These are phyloP conservation scores for Vitis amurensis DNA, from an alignment of 164 flowering plant species.

Conservation along the genomic window DNA sequence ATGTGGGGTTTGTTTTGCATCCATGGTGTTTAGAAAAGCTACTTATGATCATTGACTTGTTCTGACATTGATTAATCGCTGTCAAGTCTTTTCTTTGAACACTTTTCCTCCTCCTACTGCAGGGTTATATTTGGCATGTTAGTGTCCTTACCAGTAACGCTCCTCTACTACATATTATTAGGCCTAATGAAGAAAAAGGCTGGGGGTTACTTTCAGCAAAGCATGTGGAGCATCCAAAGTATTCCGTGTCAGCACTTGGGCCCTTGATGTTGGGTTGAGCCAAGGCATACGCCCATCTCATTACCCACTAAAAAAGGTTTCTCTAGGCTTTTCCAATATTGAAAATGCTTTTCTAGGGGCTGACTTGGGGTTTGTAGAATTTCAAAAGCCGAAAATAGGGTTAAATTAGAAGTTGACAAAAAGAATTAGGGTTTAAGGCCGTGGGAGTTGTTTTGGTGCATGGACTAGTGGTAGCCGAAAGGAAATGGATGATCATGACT, in stretches of 20 bases:
- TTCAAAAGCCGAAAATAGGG: background rate
- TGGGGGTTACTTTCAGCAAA: constrained; percentile 4
- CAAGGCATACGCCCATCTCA: background rate
- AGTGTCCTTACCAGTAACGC: constrained; percentile 64
- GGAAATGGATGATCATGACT: constrained; percentile 24
- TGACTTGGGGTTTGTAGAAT: background rate
- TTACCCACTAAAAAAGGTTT: background rate
- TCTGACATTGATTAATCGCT: background rate
- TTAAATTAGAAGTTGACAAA: background rate
- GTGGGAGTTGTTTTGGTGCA: constrained; percentile 12
- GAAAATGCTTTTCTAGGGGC: too few relatives aligned
- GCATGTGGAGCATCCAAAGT: constrained; percentile 19
- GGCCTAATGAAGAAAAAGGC: constrained; percentile 41
- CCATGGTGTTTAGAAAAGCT: background rate
- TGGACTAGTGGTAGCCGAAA: constrained; percentile 47
- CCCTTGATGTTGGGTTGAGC: background rate
- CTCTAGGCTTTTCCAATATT: background rate
- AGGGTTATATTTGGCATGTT: constrained; percentile 81
- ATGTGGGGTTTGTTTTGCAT: background rate
- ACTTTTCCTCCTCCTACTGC: constrained; percentile 20
- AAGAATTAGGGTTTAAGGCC: background rate
- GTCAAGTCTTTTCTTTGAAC: background rate
- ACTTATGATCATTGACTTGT: background rate
- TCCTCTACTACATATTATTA: constrained; percentile 56
- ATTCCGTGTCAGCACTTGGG: background rate